Percentiles rank a stretch among this genome's conserved stretches.
phyloP scores from a whole-genome alignment of 805 yeast genomes.

The Priceomyces carsonii region DNA sequence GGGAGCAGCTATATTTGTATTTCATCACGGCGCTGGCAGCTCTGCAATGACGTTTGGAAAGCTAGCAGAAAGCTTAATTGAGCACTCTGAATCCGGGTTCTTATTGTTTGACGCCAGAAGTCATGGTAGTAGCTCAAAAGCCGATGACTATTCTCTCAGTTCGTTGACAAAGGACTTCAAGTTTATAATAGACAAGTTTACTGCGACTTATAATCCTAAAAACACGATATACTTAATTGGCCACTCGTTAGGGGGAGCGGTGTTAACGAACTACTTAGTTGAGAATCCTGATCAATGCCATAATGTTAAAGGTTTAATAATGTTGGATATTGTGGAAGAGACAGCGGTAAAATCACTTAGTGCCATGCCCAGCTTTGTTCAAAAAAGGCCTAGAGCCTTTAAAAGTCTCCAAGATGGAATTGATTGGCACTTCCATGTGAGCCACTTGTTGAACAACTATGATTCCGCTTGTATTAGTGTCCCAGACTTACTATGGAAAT shows the following conservation, averaged over 20 bases:
- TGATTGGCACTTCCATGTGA: constrained; percentile 71
- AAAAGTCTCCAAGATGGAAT: constrained; percentile 57
- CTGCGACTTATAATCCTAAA: constrained; percentile 10
- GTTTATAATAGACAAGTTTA: constrained; percentile 45
- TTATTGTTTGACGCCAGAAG: constrained; percentile 82
- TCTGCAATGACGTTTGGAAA: constrained; percentile 74
- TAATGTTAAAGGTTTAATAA: constrained; percentile 63
- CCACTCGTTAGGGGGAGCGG: constrained; percentile 92
- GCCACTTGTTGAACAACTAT: constrained; percentile 52
- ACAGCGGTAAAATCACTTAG: constrained; percentile 73
- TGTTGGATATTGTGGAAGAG: constrained; percentile 93
- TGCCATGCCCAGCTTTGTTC: constrained; percentile 67
- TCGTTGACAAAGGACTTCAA: constrained; percentile 60
- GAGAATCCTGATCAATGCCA: constrained; percentile 15
- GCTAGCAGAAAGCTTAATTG: constrained; percentile 32
- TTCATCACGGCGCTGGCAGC: constrained; percentile 97
- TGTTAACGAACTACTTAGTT: constrained; percentile 56
- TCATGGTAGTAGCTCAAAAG: constrained; percentile 56
- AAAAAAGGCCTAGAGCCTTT: constrained; percentile 65
- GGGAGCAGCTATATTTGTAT: constrained; percentile 59
- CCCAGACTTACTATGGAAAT: constrained; percentile 56
- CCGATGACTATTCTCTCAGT: constrained; percentile 43
- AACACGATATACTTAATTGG: constrained; percentile 65
- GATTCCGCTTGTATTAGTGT: constrained; percentile 76
- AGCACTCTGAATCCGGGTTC: constrained; percentile 44